phyloP scores from a whole-genome alignment of 148 eudicot genomes.

The Persicaria tinctoria region DNA sequence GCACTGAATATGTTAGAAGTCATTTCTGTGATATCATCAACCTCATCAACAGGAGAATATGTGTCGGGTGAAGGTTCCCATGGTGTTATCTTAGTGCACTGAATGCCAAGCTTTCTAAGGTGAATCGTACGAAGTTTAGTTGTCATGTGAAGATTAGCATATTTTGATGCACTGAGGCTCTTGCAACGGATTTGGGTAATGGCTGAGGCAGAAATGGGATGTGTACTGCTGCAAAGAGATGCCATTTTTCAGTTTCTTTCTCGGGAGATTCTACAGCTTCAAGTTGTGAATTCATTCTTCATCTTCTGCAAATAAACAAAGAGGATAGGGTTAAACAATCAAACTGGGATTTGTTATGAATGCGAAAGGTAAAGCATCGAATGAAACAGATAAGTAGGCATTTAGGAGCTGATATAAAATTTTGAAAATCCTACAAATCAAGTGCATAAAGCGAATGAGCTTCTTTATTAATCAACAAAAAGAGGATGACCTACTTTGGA shows the following conservation, averaged over 20 bases:
- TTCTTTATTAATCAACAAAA: not conserved
- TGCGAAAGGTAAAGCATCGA: not conserved
- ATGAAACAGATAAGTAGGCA: not conserved
- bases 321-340: not conserved
- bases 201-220: constrained; percentile 12
- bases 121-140: constrained; percentile 17
- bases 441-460: not conserved
- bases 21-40: constrained; percentile 31
- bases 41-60: constrained; percentile 49
- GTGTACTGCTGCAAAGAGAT: not conserved
- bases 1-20: constrained; percentile 54
- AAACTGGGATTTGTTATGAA: not conserved
- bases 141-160: constrained; percentile 16
- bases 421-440: not conserved
- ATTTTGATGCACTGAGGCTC: constrained; percentile 16
- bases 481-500: not conserved
- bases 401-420: not conserved
- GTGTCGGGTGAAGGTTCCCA: constrained; percentile 73
- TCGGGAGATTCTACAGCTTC: not conserved
- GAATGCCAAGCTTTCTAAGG: constrained; percentile 22
- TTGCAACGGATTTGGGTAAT: constrained; percentile 16
- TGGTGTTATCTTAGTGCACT: constrained; percentile 46
- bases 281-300: not conserved
- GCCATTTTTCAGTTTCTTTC: constrained; percentile 9
- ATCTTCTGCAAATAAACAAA: not conserved